Evolutionary conservation across 257 asterid genomes (phyloP), one percentile per base, ranked within the genome.

Genomic region (Cordia subcordata): DNA sequence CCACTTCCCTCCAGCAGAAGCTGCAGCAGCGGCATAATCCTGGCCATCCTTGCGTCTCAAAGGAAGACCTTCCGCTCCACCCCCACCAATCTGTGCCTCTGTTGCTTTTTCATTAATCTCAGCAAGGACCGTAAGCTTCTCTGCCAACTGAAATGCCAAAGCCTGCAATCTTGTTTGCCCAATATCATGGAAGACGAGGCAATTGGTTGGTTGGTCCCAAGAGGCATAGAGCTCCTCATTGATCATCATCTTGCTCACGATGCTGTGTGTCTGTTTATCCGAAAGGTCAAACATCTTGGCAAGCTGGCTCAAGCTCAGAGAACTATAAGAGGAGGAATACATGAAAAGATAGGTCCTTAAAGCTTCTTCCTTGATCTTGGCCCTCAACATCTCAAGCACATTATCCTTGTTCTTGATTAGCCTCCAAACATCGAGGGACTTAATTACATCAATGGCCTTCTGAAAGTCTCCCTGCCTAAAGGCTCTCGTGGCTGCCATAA

Each of bases 401-500:
- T 37, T 55, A 10, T 88, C 95, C 66, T 82, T 90, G 72, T 82
- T 68, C 49, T 78, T 80, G 5, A 92, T 82, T 64, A 92, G 75
- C 74, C 87, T 82, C 99, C 99, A 92, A 13, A 85, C 77, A 55
- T 92, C 96, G 14, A 88, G 96, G 18, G 97, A 84, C 8, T 68
- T 81, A 67, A 88, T 75, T 9, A 86, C 83, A 19, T 65, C 71
- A 15, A 81, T 86, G 17, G 99, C 89, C 77, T 74, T 86, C 42
- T 79, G 79, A 14, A 72, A 84, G 72, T 92, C 95, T 59, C 99
- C 99, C 67, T 81, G 86, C 66, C 77, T 83, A 15, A 92, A 91
- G 59, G 95, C 85, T 77, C 96, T 67, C 8, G 97, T 84, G 13
- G 99, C 95, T 16, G 97, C 96, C 97, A 92, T 88, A 8, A 92